Evolutionary conservation across 1,284 basidiomycete species (phyloP), one percentile per base, ranked within the genome.

Genomic region (Polyporus tsugae): DNA sequence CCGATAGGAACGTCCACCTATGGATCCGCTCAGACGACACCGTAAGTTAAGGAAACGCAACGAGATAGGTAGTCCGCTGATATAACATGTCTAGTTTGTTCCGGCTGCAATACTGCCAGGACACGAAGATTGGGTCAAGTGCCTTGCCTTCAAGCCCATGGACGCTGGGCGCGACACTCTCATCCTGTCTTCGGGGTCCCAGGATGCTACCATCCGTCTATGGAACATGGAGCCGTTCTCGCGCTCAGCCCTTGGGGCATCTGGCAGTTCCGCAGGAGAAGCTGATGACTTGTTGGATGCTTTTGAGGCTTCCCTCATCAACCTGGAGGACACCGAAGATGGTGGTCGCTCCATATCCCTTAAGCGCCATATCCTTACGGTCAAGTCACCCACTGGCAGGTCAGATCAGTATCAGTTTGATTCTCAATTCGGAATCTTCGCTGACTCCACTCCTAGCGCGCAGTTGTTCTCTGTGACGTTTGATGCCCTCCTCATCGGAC

Each of bases 51-150:
- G 38, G 29, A 69, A 19, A 57, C 55, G 25, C 53, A 15, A 19
- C 36, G 25, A 38, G 15, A 13, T 33, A 3, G 38, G 49, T 13
- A 33, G 22, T 25, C 61, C 29, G 25, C 44, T 72, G 66, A 65
- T 57, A 17, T 22, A 3, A 15, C 10, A 64, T 35, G 52, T 59
- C 25, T 70, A 92, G 90, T 91, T 91, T 76, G 82, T 89, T 65
- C 85, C 88, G 25, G 86, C 85, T 6, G 83, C 86, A 0, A 41
- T 63, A 19, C 85, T 99, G 42, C 86, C 93, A 42, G 96, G 96
- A 0, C 96, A 99, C 76, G 94, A 97, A 83, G 96, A 98, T 78
- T 99, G 96, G 96, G 86, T 98, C 62, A 89, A 92, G 70, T 86
- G 89, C 69, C 85, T 98, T 35, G 85, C 91, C 2, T 95, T 98